Evolutionary conservation across 1,284 basidiomycete species (phyloP), one percentile per base, ranked within the genome.

Genomic region (Puccinia coronata): DNA sequence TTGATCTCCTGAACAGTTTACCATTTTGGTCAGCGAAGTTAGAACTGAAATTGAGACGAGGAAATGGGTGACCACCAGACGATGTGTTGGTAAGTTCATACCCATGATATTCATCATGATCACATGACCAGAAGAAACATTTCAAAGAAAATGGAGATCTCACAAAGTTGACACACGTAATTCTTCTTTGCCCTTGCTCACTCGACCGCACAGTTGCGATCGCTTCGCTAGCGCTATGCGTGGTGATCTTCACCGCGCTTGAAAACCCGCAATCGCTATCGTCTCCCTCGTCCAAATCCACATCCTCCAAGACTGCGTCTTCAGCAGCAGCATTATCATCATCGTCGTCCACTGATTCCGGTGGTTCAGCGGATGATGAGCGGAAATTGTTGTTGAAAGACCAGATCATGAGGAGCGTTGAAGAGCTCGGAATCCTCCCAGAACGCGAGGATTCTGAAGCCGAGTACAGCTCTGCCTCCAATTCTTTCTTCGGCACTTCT

Each of bases 21-120:
- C 95, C 41, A 92, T 97, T 82, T 89, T 89, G 28, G 88, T 96
- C 36, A 93, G 93, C 80, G 95, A 97, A 84, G 89, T 96, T 63
- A 90, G 93, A 28, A 84, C 84, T 1, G 91, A 91, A 82, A 92
- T 95, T 82, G 94, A 96, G 86, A 92, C 93, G 84, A 91, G 92
- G 41, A 94, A 93, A 86, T 96, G 94, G 95, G 91, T 95, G 84
- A 94, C 94, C 78, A 94, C 94, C 88, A 90, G 93, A 70, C 91
- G 92, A 82, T 91, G 93, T 74, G 93, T 96, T 83, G 88, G 93
- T 93, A 83, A 87, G 91, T 28, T 59, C 14, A 69, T n/a, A n/a
- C n/a, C n/a, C n/a, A n/a, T n/a, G n/a, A n/a, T n/a, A n/a, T n/a
- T n/a, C n/a, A n/a, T n/a, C n/a, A n/a, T n/a, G n/a, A n/a, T n/a